Conservation (phyloP, 108 stramenopile species). For the Skeletonema marinoi region DNA sequence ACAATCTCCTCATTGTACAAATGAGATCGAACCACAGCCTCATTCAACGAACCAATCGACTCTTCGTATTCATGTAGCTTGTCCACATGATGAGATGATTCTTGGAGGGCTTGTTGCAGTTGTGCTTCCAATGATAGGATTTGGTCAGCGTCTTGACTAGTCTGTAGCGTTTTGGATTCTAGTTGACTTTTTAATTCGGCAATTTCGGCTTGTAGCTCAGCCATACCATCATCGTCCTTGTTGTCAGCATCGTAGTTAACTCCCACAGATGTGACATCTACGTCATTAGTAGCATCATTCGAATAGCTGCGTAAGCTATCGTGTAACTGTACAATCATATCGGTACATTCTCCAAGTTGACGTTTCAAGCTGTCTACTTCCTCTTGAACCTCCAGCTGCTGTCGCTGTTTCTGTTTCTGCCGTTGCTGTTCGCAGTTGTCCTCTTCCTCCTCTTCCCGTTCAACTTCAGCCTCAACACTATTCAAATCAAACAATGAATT, state of each 20-base stretch:
- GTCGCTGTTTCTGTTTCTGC: too few species aligned
- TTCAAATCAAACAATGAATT: background rate
- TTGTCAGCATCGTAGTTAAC: background rate
- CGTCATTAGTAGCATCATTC: background rate
- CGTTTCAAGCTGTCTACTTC: too few species aligned
- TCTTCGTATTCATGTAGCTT: background rate
- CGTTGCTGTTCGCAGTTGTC: too few species aligned
- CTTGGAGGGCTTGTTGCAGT: background rate
- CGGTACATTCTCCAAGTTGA: too few species aligned
- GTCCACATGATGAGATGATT: background rate
- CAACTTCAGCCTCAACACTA: background rate
- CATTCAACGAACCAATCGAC: background rate
- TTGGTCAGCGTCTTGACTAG: background rate
- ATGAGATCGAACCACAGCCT: background rate
- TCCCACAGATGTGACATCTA: background rate
- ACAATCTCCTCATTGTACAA: background rate
- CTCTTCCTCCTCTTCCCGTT: background rate
- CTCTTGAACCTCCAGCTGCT: too few species aligned
- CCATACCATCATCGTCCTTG: background rate
- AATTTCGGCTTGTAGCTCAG: background rate
- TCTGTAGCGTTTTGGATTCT: background rate
- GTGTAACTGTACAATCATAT: too few species aligned
- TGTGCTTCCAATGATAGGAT: background rate
- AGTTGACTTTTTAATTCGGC: background rate
- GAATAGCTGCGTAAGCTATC: too few species aligned